phyloP scores from a whole-genome alignment of 2,329 filamentous ascomycete genomes.

The Xylaria arbuscula region DNA sequence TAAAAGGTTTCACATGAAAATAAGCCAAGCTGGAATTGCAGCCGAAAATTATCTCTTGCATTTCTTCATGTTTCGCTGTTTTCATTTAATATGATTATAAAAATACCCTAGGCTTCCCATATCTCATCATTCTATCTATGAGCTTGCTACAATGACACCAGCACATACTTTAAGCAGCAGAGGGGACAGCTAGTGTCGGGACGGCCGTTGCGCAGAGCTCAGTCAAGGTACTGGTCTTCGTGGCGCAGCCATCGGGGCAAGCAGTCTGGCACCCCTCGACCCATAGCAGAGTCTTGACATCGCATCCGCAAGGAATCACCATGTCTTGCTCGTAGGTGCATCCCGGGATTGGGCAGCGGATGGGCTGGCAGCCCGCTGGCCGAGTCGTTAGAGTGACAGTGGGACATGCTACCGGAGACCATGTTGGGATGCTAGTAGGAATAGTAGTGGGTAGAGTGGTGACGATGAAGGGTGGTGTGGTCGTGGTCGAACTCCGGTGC shows the following conservation, averaged over 20 bases:
- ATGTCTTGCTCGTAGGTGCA: constrained; percentile 49
- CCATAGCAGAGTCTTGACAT: constrained; percentile 50
- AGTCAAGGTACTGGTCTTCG: constrained; percentile 48
- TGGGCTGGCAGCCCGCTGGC: constrained; percentile 49
- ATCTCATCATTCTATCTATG: background rate
- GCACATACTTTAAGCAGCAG: constrained; percentile 1
- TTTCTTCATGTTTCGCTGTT: background rate
- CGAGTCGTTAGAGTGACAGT: constrained; percentile 51
- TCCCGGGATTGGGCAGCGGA: constrained; percentile 53
- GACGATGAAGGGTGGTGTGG: constrained; percentile 43
- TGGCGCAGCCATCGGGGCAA: constrained; percentile 51
- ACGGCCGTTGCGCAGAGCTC: constrained; percentile 39
- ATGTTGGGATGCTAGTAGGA: constrained; percentile 17
- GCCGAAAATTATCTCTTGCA: background rate
- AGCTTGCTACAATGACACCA: background rate
- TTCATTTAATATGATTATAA: background rate
- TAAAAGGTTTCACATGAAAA: no score
- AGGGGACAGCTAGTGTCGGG: background rate
- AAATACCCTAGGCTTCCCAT: background rate
- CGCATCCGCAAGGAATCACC: constrained; percentile 52
- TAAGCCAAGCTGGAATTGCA: no score
- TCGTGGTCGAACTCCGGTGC: constrained; percentile 15
- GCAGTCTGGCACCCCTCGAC: constrained; percentile 52
- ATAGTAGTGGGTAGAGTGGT: constrained; percentile 40
- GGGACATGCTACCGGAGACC: constrained; percentile 46